Percentiles rank a stretch among this genome's conserved stretches.
phyloP scores from a whole-genome alignment of 768 basidiomycete species.

The Dioszegia hungarica region DNA sequence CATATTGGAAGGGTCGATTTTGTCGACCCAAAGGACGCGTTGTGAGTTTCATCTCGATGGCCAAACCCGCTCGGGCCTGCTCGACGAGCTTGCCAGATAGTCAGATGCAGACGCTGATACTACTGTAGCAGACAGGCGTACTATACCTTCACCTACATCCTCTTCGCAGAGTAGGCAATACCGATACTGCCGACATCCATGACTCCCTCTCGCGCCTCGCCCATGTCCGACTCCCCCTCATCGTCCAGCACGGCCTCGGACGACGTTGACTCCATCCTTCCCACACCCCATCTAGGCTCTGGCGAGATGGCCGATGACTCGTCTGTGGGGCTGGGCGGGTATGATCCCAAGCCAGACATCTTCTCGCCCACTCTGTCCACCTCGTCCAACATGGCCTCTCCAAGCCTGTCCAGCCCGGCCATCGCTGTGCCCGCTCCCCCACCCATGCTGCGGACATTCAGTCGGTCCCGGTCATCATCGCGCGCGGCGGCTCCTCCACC shows the following conservation, averaged over 20 bases:
- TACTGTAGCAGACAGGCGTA: no score
- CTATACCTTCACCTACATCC: no score
- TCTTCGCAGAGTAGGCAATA: no score
- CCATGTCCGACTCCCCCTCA: slow-evolving; percentile 4
- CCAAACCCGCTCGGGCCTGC: no score
- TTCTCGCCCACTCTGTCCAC: not conserved
- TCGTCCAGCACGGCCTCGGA: not conserved
- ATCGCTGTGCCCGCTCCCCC: not conserved
- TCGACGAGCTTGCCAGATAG: no score
- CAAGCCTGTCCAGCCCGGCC: not conserved
- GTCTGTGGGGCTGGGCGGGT: not conserved
- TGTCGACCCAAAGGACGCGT: no score
- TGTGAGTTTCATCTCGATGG: no score
- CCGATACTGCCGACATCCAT: no score
- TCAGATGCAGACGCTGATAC: no score
- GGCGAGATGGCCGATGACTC: not conserved
- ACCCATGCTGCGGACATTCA: not conserved
- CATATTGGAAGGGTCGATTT: no score
- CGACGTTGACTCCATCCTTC: not conserved
- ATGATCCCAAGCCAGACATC: not conserved
- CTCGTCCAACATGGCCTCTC: not conserved
- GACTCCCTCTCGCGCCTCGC: not conserved
- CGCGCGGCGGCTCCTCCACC: slow-evolving; percentile 32
- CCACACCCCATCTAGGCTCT: not conserved
- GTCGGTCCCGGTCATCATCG: slow-evolving; percentile 1